Conservation (phyloP, 208 protist species). For the Crithidia sp. region DNA sequence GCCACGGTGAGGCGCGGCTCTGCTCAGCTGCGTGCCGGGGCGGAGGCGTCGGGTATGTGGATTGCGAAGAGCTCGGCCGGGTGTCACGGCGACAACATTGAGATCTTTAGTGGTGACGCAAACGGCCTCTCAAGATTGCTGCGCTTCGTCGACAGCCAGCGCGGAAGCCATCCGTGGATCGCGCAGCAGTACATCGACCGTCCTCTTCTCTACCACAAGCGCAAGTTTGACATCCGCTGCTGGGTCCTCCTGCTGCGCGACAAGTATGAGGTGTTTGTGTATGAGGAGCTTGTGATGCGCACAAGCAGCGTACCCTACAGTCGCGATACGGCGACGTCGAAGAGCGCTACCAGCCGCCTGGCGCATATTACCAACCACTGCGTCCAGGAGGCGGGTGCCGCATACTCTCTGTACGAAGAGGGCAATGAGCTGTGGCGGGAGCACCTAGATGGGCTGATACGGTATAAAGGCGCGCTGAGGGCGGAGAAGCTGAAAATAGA, state of each 20-base stretch:
- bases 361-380: constrained; percentile 93
- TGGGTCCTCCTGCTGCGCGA: constrained; percentile 75
- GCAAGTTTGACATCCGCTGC: constrained; percentile 92
- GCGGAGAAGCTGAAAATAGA: constrained; percentile 35
- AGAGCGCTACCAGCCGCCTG: constrained; percentile 34
- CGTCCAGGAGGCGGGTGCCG: constrained; percentile 61
- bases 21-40: neutral
- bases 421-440: constrained; percentile 84
- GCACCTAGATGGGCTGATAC: constrained; percentile 80
- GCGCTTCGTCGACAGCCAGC: constrained; percentile 39
- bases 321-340: constrained; percentile 48
- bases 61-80: constrained; percentile 84
- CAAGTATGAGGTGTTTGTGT: constrained; percentile 72
- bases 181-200: constrained; percentile 88
- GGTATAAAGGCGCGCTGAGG: constrained; percentile 53
- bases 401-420: constrained; percentile 75
- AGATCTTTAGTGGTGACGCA: constrained; percentile 68
- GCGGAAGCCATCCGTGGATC: constrained; percentile 51
- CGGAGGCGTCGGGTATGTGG: constrained; percentile 46
- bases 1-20: constrained; percentile 24
- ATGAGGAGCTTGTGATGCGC: constrained; percentile 85
- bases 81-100: constrained; percentile 78
- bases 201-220: constrained; percentile 78
- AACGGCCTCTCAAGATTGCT: constrained; percentile 52
- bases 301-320: constrained; percentile 76